Base-by-base conservation (phyloP, 2,329 filamentous ascomycete genomes). In the Pyrenophora graminea region DNA sequence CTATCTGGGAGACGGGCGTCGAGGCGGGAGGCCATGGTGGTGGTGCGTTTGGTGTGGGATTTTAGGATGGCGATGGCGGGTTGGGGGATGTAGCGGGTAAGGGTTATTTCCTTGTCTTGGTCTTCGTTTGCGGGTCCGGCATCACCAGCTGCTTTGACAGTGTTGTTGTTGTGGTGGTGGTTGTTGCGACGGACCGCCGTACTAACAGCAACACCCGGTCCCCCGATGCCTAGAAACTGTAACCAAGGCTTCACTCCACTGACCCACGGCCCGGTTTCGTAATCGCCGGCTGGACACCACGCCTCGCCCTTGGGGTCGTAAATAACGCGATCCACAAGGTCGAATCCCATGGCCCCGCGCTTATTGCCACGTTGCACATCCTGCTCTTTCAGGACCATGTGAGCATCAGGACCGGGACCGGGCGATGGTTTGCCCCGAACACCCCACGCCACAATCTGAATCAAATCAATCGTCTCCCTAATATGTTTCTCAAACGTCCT, bases 241-340 rank as follows among this genome's bases (percentile, higher is more conserved):
- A 59, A 47, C 68, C 68, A 72, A 0, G 58, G 56, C 43, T 61
- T 67, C 9, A 71, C 37, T 0, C 68, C 69, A 2, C 58, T 53
- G 2, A 56, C 51, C 45, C 53, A 69, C 0, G 53, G 57, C 0
- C 66, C 63, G 0, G 52, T 52, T 7, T 57, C 38, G 36, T 55
- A 55, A 1, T 23, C 21, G 1, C 53, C 53, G 2, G 18, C 34
- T 0, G 34, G 38, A 15, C 38, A 40, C 42, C 13, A 31, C n/a
- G 32, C 25, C 13, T 45, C 39, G 3, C 53, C 48, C 6, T 17
- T 39, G 1, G 59, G 52, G 9, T 34, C 6, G 31, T 59, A 45
- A 3, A 71, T 45, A 4, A 64, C 34, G 0, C 49, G 7, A 8
- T 61, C 47, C 0, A 38, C 25, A 1, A 33, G 17, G 0, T 40